Base-by-base conservation (phyloP, 108 stramenopile species). In the Heterococcus sp. region DNA sequence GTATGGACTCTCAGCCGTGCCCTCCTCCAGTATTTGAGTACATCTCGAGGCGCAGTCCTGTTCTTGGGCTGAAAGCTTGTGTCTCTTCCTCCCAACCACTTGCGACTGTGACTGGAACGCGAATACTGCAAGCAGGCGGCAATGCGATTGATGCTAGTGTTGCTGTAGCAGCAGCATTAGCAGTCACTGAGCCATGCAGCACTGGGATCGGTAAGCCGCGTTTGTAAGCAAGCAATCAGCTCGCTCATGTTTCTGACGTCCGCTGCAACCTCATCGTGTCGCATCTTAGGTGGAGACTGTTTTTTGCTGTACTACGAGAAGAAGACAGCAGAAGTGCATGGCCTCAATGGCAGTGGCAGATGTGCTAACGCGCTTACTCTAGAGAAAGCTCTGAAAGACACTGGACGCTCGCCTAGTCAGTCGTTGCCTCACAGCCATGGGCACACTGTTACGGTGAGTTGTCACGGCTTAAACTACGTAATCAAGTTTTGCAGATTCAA, bases 371-470 rank as follows among this genome's bases (percentile, higher is more conserved):
- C 39, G 3, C 74, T 96, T 36, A 91, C 88, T 14, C 83, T 95
- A 46, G 91, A 92, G 21, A 34, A 73, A 32, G 77, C 92, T 8
- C 27, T 87, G 66, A 72, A 37, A 3, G 84, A 58, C 46, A 21
- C 46, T 14, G 46, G 46, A 8, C 46, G 46, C 46, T 8, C 14
- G 14, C 46, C 46, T 21, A 14, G 14, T 21, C 14, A 58, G 46
- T 14, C 46, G 46, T 21, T 78, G 2, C 77, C 69, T 14, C 35
- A 66, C 26, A 35, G 11, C 38, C 90, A 92, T 65, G 84, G 92
- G 1, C 92, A 93, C 79, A 84, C 91, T 14, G 90, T 96, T 2
- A 97, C 97, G 35, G 95, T 98, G n/a, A n/a, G n/a, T n/a, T n/a
- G n/a, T n/a, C n/a, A n/a, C n/a, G n/a, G n/a, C n/a, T n/a, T n/a